Evolutionary conservation across 345 rosid species (phyloP).

Genomic region (Hibiscus tridactylites): DNA sequence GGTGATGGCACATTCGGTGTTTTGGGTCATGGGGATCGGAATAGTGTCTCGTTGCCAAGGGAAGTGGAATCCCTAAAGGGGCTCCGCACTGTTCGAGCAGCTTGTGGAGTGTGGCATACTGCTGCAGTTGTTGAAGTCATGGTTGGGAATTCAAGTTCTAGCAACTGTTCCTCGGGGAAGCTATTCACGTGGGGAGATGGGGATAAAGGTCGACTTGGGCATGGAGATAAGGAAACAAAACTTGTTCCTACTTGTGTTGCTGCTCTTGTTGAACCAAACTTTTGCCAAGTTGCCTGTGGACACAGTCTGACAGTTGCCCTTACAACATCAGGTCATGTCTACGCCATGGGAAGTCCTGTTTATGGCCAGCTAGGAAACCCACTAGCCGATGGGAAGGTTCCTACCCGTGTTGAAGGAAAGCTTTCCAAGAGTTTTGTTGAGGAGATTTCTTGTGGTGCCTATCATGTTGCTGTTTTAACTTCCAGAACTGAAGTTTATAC

Average conservation of each 20-base stretch:
- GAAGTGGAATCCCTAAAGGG: slow-evolving; percentile 78
- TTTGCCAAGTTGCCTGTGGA: slow-evolving; percentile 93
- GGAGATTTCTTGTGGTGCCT: slow-evolving; percentile 94
- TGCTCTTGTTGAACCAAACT: slow-evolving; percentile 90
- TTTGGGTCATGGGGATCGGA: slow-evolving; percentile 69
- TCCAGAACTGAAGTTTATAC: slow-evolving; percentile 93
- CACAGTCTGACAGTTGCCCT: slow-evolving; percentile 92
- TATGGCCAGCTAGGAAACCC: slow-evolving; percentile 96
- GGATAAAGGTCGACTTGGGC: slow-evolving; percentile 96
- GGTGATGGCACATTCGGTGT: slow-evolving; percentile 84
- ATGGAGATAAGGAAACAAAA: slow-evolving; percentile 87
- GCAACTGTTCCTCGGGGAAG: slow-evolving; percentile 91
- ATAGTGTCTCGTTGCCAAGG: slow-evolving; percentile 56
- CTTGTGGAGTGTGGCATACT: slow-evolving; percentile 87
- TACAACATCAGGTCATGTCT: slow-evolving; percentile 80
- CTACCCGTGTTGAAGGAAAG: slow-evolving; percentile 79
- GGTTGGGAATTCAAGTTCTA: slow-evolving; percentile 87
- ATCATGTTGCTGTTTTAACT: slow-evolving; percentile 91
- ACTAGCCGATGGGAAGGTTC: slow-evolving; percentile 84
- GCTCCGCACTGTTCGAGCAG: slow-evolving; percentile 65
- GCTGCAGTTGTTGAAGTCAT: slow-evolving; percentile 97
- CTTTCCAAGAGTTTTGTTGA: slow-evolving; percentile 78
- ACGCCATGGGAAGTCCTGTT: slow-evolving; percentile 94
- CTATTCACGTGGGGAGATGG: slow-evolving; percentile 99
- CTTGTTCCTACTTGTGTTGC: slow-evolving; percentile 95